Evolutionary conservation across 73 alveolate genomes (phyloP), one percentile per base, ranked within the genome.

Genomic region (Paramecium primaurelia): DNA sequence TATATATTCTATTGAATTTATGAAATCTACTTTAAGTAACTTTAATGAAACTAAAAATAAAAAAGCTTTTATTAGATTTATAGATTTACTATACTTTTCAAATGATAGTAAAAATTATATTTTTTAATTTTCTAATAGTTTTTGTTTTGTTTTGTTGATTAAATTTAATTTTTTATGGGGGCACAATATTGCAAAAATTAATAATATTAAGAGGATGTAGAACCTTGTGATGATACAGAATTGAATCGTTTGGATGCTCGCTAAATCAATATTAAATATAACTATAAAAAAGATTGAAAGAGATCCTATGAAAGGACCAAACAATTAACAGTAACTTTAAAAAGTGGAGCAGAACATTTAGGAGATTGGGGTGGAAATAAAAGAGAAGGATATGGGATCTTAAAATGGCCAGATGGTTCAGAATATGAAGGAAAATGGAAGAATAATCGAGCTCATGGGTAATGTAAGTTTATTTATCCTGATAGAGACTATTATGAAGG

Each of bases 401-500:
- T 42, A 58, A 36, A 59, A 26, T 92, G 77, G 59, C 90, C 92
- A 22, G 92, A 92, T 92, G 95, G 95, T 10, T 60, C 77, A 30
- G 42, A 58, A 20, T 92, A 92, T 44, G 94, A 85, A 40, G 95
- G 95, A 12, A 28, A 69, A 22, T 92, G 47, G 42, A 96, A 77
- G 40, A 77, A 93, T 40, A 95, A 96, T 28, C 25, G 85, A 83
- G 95, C 97, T 77, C 92, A 96, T 34, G 99, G 97, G 4, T 89
- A 92, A 58, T 98, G 99, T 28, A 95, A 93, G 28, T 89, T 30
- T 18, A 34, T 58, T 45, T 89, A 71, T 71, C 59, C 95, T 8
- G 91, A 93, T 28, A 97, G 97, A 20, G 95, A 93, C 73, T 26
- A 64, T 40, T 94, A 93, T 89, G 95, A 94, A 51, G 97, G 97